Evolutionary conservation across 305 asterid genomes (phyloP).

Genomic region (Striga hermonthica): DNA sequence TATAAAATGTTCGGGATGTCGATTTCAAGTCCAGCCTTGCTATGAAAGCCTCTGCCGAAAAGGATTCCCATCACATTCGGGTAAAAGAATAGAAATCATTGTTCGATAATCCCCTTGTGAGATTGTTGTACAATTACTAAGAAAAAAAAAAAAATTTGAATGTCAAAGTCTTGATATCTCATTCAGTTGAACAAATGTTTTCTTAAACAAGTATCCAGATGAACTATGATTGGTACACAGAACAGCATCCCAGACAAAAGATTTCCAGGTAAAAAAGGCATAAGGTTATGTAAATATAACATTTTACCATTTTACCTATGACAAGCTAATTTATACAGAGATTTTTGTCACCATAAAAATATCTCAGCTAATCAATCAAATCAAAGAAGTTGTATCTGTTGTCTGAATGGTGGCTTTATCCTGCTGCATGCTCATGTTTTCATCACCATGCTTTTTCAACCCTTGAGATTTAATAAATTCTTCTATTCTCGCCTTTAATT

Average conservation of each 20-base stretch:
- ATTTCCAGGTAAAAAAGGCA: conserved; percentile 29
- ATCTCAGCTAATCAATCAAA: conserved; percentile 46
- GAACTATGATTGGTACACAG: background rate
- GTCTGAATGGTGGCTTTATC: conserved; percentile 64
- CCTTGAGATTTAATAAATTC: conserved; percentile 62
- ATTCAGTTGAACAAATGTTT: background rate
- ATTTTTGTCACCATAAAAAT: conserved; percentile 10
- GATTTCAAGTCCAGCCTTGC: too few relatives aligned
- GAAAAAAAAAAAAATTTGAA: too few relatives aligned
- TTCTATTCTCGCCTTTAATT: conserved; percentile 78
- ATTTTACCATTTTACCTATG: conserved; percentile 4
- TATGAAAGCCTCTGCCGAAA: too few relatives aligned
- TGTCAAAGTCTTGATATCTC: too few relatives aligned
- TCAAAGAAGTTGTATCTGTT: conserved; percentile 50
- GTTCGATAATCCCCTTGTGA: too few relatives aligned
- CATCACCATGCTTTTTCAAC: conserved; percentile 41
- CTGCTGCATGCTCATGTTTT: conserved; percentile 43
- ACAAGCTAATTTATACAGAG: conserved; percentile 42
- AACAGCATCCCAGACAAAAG: conserved; percentile 18
- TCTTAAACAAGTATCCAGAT: conserved; percentile 2
- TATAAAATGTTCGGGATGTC: too few relatives aligned
- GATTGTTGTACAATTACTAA: too few relatives aligned
- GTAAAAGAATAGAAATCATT: too few relatives aligned
- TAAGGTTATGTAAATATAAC: background rate
- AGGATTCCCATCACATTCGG: too few relatives aligned